Evolutionary conservation across 2,329 filamentous ascomycete species (phyloP), one percentile per base, ranked within the genome.

Genomic region (Colletotrichum musae): DNA sequence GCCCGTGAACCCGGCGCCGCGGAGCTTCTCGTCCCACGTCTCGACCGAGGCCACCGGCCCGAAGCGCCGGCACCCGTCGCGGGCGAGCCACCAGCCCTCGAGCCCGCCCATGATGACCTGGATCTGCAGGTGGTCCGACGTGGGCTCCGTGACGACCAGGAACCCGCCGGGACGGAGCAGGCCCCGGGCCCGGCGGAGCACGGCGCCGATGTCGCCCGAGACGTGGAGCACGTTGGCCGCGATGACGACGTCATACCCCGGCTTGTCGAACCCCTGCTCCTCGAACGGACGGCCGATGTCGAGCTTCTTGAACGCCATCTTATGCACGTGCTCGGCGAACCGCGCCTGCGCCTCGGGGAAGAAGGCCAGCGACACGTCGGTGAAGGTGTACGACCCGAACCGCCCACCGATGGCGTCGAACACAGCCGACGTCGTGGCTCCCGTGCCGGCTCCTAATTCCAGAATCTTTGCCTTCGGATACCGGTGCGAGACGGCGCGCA

Each of bases 381-480:
- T 64, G 36, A 57, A 64, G 28, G 64, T 73, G 60, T 76, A 76
- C 7, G 58, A 64, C 6, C 58, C 58, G 21, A 69, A 68, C 16
- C 43, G 54, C 10, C 58, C 64, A 15, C n/a, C 59, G n/a, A 73
- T 67, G 13, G 72, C 66, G 10, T 72, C 58, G 7, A 80, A 43
- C 51, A 77, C 62, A 0, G 68, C 56, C 7, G 64, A 58, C 0
- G 79, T 80, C 12, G 77, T 73, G 6, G 74, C 74, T 4, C 78
- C 79, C 0, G 76, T 81, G 6, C 79, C 79, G 6, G 77, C 77
- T 13, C 80, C 80, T 13, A 82, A 73, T 64, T 82, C 80, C 6
- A 82, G 75, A n/a, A 81, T 76, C 3, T 73, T 72, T 52, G 81
- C 72, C 7, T 72, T 72, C 4, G 79, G 77, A 43, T 77, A 76